phyloP scores from a whole-genome alignment of 306 rosid species.

The Vigna hirtella region DNA sequence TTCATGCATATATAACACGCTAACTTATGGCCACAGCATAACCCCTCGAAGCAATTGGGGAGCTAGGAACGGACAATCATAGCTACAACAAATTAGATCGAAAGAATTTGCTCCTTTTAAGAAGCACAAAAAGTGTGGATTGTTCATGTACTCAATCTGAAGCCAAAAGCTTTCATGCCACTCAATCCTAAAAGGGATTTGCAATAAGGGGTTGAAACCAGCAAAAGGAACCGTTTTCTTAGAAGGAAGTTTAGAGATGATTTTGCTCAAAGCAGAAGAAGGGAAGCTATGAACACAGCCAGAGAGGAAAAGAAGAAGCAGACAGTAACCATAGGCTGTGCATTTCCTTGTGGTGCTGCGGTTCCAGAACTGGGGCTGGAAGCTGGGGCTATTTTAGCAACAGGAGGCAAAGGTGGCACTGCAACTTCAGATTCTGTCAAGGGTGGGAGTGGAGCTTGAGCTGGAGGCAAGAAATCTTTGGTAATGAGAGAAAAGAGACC shows the following conservation, averaged over 20 bases:
- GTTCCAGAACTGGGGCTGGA: conserved; percentile 45
- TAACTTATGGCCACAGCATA: conserved; percentile 39
- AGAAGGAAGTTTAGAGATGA: neutral
- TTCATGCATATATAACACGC: conserved; percentile 47
- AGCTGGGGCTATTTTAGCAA: conserved; percentile 33
- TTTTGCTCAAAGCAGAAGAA: conserved; percentile 52
- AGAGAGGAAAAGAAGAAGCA: conserved; percentile 55
- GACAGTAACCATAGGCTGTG: conserved; percentile 61
- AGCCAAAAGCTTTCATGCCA: conserved; percentile 48
- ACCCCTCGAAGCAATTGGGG: conserved; percentile 39
- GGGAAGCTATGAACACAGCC: conserved; percentile 54
- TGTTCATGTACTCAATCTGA: conserved; percentile 43
- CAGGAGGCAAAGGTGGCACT: conserved; percentile 79
- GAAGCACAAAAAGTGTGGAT: conserved; percentile 38
- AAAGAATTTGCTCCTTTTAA: conserved; percentile 50
- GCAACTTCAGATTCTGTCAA: conserved; percentile 58
- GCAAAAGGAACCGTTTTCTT: conserved; percentile 27
- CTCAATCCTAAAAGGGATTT: conserved; percentile 39
- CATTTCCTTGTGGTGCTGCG: conserved; percentile 33
- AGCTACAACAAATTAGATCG: conserved; percentile 46
- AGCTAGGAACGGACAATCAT: conserved; percentile 59
- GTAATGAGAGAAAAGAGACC: conserved; percentile 47
- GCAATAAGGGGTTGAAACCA: conserved; percentile 37
- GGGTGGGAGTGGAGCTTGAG: conserved; percentile 67
- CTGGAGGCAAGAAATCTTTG: conserved; percentile 50